Evolutionary conservation across 2,329 filamentous ascomycete species (phyloP), one percentile per base, ranked within the genome.

Genomic region (Aschersonia sp.): DNA sequence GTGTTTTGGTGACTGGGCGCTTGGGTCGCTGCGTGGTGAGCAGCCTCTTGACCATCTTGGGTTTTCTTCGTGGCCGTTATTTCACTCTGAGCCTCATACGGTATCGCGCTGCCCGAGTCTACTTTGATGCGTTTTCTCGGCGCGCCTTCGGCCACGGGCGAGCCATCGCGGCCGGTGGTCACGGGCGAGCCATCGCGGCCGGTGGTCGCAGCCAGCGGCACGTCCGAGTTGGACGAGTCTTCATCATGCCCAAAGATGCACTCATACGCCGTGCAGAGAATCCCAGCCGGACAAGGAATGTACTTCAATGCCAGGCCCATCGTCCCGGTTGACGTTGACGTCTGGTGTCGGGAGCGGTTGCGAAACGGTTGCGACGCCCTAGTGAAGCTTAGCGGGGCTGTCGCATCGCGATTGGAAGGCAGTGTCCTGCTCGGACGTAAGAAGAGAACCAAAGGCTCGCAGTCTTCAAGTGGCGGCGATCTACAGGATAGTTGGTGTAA

Each of bases 221-320:
- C 50, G 11, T 32, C 30, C 14, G 48, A 45, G 31, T 45, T 4
- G 9, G 32, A 45, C 11, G 56, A 57, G 32, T 71, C 66, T 22
- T 55, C 56, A 35, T 59, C 59, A 52, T 74, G 70, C 31, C 68
- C 67, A 53, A 75, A 75, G 40, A 74, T 65, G 53, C 72, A 75
- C 50, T 68, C 63, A 53, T 72, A 72, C 12, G 71, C 70, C 7
- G 65, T 70, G 54, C 72, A 75, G 2, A 50, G 60, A 44, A 66
- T 62, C 45, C 71, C 71, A 22, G 69, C 70, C 5, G 72, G 72
- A 52, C 72, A 75, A 8, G 70, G 69, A 44, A 75, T 67, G 49
- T 66, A 66, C 54, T 72, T 74, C 51, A 74, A 68, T 44, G 58
- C 55, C 49, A 67, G 50, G 49, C 63, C 65, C 65, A 67, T 67